phyloP scores from a whole-genome alignment of 208 protist species.

The Leishmania lainsoni region DNA sequence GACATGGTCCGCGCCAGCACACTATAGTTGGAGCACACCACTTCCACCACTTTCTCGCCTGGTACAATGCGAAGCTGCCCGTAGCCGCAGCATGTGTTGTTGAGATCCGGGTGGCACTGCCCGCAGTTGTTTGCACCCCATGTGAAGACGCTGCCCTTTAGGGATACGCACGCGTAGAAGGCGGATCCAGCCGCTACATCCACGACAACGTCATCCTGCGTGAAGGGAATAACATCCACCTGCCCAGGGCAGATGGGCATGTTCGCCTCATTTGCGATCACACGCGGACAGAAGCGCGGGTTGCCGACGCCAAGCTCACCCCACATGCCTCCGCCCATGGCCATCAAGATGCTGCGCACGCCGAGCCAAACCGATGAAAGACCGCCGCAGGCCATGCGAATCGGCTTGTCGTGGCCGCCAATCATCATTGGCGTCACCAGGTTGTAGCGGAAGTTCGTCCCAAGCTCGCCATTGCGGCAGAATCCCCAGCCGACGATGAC shows the following conservation, averaged over 20 bases:
- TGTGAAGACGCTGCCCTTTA: constrained; percentile 57
- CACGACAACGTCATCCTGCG: constrained; percentile 50
- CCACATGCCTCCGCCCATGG: constrained; percentile 81
- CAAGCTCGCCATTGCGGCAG: constrained; percentile 72
- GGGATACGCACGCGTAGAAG: constrained; percentile 59
- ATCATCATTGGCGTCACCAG: constrained; percentile 79
- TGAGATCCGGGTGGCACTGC: constrained; percentile 63
- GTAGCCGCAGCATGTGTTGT: constrained; percentile 55
- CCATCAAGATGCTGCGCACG: constrained; percentile 57
- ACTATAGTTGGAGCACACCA: constrained; percentile 66
- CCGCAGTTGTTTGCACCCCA: constrained; percentile 82
- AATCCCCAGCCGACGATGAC: constrained; percentile 81
- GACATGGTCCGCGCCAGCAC: constrained; percentile 65
- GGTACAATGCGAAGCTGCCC: constrained; percentile 45
- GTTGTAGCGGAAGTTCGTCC: constrained; percentile 61
- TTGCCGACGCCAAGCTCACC: constrained; percentile 78
- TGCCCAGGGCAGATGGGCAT: constrained; percentile 69
- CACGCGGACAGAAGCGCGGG: constrained; percentile 55
- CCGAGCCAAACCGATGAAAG: constrained; percentile 74
- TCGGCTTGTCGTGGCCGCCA: constrained; percentile 68
- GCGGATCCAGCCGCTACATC: constrained; percentile 62
- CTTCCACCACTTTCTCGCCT: constrained; percentile 58
- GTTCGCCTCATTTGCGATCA: constrained; percentile 65
- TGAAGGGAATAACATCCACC: constrained; percentile 47
- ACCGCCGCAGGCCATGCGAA: constrained; percentile 69